phyloP scores from a whole-genome alignment of 345 rosid species.

The Excoecaria cochinchinensis region DNA sequence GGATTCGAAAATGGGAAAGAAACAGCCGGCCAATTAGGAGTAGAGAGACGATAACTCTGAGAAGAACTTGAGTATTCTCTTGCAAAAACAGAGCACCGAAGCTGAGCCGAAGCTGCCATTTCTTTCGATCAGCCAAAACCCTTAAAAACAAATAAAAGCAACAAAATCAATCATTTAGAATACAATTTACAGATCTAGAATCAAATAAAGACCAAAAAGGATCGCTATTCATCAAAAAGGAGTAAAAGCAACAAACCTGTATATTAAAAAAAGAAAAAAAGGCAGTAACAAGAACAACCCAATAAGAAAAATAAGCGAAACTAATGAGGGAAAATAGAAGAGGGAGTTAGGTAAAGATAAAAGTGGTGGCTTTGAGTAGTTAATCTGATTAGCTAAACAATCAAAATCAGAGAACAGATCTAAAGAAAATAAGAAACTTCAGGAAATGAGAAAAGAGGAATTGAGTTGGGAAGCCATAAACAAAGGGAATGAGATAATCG shows the following conservation, averaged over 20 bases:
- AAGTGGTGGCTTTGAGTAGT: neutral
- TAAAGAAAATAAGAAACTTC: neutral
- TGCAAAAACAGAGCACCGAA: slow-evolving; percentile 8
- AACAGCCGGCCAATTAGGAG: neutral
- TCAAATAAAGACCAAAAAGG: neutral
- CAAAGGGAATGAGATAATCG: neutral
- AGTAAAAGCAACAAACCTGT: neutral
- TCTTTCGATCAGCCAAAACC: neutral
- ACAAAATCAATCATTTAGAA: neutral
- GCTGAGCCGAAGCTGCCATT: slow-evolving; percentile 22
- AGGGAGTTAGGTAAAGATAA: neutral
- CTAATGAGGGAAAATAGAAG: neutral
- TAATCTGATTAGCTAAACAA: neutral
- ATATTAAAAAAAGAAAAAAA: no score
- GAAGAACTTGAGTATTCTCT: neutral
- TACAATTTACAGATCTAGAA: slow-evolving; percentile 5
- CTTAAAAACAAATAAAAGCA: neutral
- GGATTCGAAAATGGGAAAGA: slow-evolving; percentile 14
- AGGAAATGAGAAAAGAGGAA: neutral
- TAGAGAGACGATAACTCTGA: neutral
- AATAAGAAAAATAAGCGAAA: neutral
- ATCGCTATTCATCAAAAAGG: neutral
- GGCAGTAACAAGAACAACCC: no score
- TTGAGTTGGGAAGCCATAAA: neutral
- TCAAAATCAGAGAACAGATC: neutral